Base-by-base conservation (phyloP, 2,329 filamentous ascomycete species). In the Aureobasidium subglaciale region DNA sequence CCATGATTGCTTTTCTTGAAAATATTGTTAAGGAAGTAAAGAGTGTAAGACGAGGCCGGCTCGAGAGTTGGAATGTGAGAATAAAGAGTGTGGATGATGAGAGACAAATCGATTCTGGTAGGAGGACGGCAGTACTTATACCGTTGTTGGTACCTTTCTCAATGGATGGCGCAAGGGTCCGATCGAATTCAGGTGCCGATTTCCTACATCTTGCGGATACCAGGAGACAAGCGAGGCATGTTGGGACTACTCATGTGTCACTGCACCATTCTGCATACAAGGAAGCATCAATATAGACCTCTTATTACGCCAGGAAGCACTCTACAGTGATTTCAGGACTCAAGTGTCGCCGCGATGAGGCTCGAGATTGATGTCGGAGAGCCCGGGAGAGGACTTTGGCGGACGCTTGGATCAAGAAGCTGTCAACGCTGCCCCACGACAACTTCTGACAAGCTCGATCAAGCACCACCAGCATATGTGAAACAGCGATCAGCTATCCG, bases 1-100 rank as follows among this genome's bases (percentile, higher is more conserved):
- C 41, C 48, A 57, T 56, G 46, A 20, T 58, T 57, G 18, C 34
- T 43, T 27, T 46, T 45, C 13, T 34, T n/a, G 15, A 32, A 40
- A 37, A 24, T 15, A 42, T 40, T 53, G 37, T 46, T 42, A 16
- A 55, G 41, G 37, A 29, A 46, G 29, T 35, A 40, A 35, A 55
- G 35, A 53, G 37, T 42, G 50, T 15, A 41, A 35, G 20, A 41
- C 30, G 40, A 46, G 50, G 37, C 50, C 50, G 29, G 50, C 50
- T 45, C 50, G 38, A 55, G 35, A 53, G 35, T 40, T 38, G 34
- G 34, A 27, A 27, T 40, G 24, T 18, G 48, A 53, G 24, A 13
- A 35, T 32, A 50, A 50, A 50, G 46, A 50, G 46, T 37, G 46
- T 37, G 16, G 13, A 15, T 24, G 48, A 37, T 48, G 43, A 30